phyloP scores from a whole-genome alignment of 2,329 filamentous ascomycete genomes.

The Berkeleyomyces rouxiae region DNA sequence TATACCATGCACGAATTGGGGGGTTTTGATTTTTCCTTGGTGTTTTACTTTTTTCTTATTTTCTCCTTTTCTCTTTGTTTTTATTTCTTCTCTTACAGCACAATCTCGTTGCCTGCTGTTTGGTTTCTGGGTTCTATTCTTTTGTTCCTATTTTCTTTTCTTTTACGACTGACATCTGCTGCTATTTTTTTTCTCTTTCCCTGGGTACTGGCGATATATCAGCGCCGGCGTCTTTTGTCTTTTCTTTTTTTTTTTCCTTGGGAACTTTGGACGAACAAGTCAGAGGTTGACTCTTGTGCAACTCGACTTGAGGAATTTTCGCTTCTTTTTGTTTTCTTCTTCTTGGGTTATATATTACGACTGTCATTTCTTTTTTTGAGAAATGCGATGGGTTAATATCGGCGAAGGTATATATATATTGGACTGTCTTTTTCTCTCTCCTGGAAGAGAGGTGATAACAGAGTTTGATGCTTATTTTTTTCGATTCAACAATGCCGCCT shows the following conservation, averaged over 20 bases:
- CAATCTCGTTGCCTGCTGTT: neutral
- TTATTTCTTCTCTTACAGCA: conserved; percentile 5
- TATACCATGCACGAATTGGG: conserved; percentile 2
- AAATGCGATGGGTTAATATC: neutral
- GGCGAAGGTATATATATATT: neutral
- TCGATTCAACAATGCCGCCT: neutral
- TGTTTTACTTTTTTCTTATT: conserved; percentile 14
- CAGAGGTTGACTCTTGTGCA: neutral
- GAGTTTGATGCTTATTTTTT: neutral
- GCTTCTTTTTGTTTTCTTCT: conserved; percentile 7
- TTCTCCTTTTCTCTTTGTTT: conserved; percentile 5
- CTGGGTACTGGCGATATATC: neutral
- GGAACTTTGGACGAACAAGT: neutral
- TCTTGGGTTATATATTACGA: conserved; percentile 8
- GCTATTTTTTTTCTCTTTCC: conserved; percentile 1
- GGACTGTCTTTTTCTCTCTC: neutral
- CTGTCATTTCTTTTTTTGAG: conserved; percentile 1
- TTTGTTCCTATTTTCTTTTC: conserved; percentile 5
- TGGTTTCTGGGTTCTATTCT: neutral
- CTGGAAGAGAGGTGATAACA: neutral
- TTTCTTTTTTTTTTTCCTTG: neutral
- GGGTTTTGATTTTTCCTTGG: neutral
- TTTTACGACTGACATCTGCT: neutral
- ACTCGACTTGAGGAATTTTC: conserved; percentile 10
- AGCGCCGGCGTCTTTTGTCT: neutral